Conservation (phyloP, 2,329 filamentous ascomycete genomes). For the Trichophyton rubrum region DNA sequence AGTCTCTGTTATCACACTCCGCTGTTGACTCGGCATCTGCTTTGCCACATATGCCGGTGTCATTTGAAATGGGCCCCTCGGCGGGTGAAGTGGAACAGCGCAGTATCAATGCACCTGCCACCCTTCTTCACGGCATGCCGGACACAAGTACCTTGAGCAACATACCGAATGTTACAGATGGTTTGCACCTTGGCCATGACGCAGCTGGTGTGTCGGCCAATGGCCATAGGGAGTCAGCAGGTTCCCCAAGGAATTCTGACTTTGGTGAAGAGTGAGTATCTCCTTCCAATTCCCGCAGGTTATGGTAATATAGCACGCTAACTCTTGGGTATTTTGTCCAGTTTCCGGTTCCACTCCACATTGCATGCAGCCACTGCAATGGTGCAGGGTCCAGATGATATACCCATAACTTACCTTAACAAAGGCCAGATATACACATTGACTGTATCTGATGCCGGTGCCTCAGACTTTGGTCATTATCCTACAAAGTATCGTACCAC, state of each 20-base stretch:
- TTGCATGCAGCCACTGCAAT: constrained; percentile 92
- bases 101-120: neutral
- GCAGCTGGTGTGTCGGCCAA: neutral
- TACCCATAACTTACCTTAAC: constrained; percentile 95
- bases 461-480: constrained; percentile 42
- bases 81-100: neutral
- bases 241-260: neutral
- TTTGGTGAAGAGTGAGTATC: neutral
- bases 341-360: constrained; percentile 64
- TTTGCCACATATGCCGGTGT: neutral
- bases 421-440: constrained; percentile 92
- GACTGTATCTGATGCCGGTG: constrained; percentile 64
- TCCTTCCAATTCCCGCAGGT: neutral
- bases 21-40: neutral
- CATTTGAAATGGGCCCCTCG: neutral
- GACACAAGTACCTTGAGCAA: neutral
- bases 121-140: neutral
- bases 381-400: constrained; percentile 66
- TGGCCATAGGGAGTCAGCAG: neutral
- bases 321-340: neutral
- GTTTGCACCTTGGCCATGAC: neutral
- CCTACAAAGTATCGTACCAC: constrained; percentile 73
- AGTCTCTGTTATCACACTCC: neutral
- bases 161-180: neutral
- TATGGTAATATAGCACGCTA: constrained; percentile 8